Evolutionary conservation across 345 rosid species (phyloP).

Genomic region (Acer yangbiense): DNA sequence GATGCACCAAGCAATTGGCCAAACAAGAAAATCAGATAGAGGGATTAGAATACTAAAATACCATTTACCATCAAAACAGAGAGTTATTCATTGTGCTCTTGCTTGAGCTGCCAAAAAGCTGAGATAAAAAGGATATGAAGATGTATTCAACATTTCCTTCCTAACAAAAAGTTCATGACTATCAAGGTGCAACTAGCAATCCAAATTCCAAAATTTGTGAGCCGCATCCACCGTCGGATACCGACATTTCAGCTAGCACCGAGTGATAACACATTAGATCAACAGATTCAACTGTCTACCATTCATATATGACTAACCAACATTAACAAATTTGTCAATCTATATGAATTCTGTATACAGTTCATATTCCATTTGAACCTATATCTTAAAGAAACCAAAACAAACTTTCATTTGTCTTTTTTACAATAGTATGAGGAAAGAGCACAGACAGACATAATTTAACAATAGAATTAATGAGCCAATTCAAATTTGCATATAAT

Average conservation of each 20-base stretch:
- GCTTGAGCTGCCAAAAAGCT: not conserved
- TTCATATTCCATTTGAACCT: not conserved
- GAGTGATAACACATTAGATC: not conserved
- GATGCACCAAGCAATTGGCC: not conserved
- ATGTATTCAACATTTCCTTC: not conserved
- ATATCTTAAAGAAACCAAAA: not conserved
- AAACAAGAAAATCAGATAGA: constrained; percentile 1
- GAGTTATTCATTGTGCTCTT: not conserved
- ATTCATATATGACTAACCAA: not conserved
- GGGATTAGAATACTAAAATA: not conserved
- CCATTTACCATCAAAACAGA: not conserved
- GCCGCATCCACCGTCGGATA: not conserved
- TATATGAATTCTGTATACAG: not conserved
- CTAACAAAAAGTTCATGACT: not conserved
- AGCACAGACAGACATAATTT: not conserved
- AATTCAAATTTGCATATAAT: not conserved
- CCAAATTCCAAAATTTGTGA: not conserved
- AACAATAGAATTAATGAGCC: not conserved
- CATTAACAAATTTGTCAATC: not conserved
- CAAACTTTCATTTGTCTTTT: too few species aligned
- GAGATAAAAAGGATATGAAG: not conserved
- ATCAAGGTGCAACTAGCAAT: not conserved
- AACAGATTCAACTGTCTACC: not conserved
- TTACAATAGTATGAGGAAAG: not conserved
- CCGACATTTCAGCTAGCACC: not conserved